Evolutionary conservation across 202 grass and related monocot genomes (phyloP).

Genomic region (Carex arenaria): DNA sequence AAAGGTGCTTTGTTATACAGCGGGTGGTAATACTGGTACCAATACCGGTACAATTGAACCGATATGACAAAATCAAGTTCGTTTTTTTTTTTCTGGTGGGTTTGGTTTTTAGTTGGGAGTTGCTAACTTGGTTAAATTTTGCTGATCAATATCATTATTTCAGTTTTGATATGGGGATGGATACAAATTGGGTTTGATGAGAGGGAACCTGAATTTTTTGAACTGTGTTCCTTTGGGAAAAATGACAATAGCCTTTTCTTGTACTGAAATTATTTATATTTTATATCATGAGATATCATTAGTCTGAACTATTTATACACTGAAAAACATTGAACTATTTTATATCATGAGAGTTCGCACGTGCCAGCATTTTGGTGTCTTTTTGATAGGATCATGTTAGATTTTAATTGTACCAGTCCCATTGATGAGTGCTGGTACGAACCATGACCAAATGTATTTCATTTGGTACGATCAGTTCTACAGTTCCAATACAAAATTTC

Average conservation of each 20-base stretch:
- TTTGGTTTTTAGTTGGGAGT: conserved; percentile 6
- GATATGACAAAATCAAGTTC: not conserved
- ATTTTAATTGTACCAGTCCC: not conserved
- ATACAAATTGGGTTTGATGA: not conserved
- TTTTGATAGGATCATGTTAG: not conserved
- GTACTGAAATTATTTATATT: not conserved
- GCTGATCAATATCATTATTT: conserved; percentile 16
- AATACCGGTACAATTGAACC: not conserved
- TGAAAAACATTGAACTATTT: not conserved
- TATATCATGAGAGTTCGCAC: not conserved
- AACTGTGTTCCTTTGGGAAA: conserved; percentile 27
- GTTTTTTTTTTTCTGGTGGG: not conserved
- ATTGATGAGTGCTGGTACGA: not conserved
- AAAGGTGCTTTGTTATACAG: conserved; percentile 82
- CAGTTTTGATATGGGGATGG: conserved; percentile 13
- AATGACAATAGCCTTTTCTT: conserved; percentile 19
- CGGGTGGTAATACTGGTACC: conserved; percentile 48
- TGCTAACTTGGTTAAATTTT: conserved; percentile 25
- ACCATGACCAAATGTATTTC: no score
- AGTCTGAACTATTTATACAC: not conserved
- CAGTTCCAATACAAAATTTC: no score
- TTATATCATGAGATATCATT: not conserved
- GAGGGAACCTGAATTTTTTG: conserved; percentile 35
- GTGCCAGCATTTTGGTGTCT: not conserved
- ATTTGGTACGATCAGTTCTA: no score